Evolutionary conservation across 306 rosid genomes (phyloP).

Genomic region (Lupinus albus): DNA sequence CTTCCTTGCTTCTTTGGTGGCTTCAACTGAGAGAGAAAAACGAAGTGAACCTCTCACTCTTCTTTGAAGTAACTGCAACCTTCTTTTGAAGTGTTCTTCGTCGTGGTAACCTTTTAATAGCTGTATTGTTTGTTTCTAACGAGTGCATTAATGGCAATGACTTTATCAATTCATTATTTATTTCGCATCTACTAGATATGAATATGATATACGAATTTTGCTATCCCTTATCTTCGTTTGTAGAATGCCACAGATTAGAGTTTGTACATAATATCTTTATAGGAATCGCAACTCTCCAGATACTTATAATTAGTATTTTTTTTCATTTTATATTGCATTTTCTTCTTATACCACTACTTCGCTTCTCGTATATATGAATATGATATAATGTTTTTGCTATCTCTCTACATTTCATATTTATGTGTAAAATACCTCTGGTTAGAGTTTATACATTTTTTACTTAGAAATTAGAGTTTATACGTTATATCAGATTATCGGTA

Average conservation of each 20-base stretch:
- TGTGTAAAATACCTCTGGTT: constrained; percentile 29
- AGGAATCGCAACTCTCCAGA: too few species aligned
- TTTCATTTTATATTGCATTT: too few species aligned
- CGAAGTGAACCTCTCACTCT: constrained; percentile 13
- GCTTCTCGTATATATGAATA: background rate
- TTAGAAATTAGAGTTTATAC: too few species aligned
- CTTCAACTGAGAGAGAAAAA: constrained; percentile 29
- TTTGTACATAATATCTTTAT: background rate
- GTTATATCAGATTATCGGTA: too few species aligned
- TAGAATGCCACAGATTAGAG: constrained; percentile 30
- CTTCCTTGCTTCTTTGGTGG: constrained; percentile 14
- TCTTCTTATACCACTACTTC: background rate
- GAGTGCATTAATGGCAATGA: constrained; percentile 3
- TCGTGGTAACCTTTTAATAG: constrained; percentile 25
- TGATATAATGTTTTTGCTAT: background rate
- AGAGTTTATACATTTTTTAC: constrained; percentile 5
- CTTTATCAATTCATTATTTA: background rate
- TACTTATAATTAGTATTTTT: too few species aligned
- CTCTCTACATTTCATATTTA: background rate
- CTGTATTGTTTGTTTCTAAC: background rate
- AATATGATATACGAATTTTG: constrained; percentile 8
- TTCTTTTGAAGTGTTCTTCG: constrained; percentile 1
- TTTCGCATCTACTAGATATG: constrained; percentile 26
- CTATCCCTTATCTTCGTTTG: background rate
- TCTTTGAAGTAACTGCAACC: too few species aligned